Percentiles rank a stretch among this genome's conserved stretches.
phyloP scores from a whole-genome alignment of 2,329 filamentous ascomycete genomes.

The Aspergillus sp. region DNA sequence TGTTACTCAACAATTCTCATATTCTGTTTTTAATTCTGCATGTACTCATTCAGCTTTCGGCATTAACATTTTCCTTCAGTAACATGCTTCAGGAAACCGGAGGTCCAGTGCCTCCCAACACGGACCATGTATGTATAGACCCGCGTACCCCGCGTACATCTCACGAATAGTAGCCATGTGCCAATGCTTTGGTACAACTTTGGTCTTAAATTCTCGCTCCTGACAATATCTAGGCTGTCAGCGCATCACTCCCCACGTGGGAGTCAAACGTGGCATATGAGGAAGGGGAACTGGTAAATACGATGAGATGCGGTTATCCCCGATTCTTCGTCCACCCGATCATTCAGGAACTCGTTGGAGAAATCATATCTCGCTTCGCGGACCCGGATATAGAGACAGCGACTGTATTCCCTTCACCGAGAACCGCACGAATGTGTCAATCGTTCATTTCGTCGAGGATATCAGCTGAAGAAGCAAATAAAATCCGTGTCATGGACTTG shows the following conservation, averaged over 20 bases:
- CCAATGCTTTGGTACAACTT: neutral
- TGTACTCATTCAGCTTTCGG: neutral
- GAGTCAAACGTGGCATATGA: slow-evolving; percentile 87
- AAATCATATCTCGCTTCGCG: slow-evolving; percentile 63
- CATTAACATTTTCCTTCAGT: slow-evolving; percentile 5
- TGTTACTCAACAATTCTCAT: neutral
- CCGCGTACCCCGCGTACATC: slow-evolving; percentile 23
- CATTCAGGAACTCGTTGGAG: slow-evolving; percentile 70
- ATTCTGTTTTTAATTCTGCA: neutral
- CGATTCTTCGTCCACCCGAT: slow-evolving; percentile 89
- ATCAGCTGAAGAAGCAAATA: slow-evolving; percentile 40
- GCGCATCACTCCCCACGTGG: slow-evolving; percentile 95
- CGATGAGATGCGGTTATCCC: slow-evolving; percentile 89
- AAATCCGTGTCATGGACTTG: slow-evolving; percentile 55
- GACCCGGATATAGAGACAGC: slow-evolving; percentile 60
- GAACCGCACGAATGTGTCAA: slow-evolving; percentile 69
- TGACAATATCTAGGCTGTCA: slow-evolving; percentile 70
- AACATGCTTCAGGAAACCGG: slow-evolving; percentile 53
- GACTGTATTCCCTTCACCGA: slow-evolving; percentile 77
- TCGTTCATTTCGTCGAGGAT: slow-evolving; percentile 63
- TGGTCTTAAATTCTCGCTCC: neutral
- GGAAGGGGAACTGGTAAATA: slow-evolving; percentile 81
- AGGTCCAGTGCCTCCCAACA: slow-evolving; percentile 74
- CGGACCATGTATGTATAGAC: slow-evolving; percentile 66
- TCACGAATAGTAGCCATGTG: neutral